Percentiles rank a stretch among this genome's conserved stretches.
Evolutionary conservation across 768 basidiomycete species (phyloP).

Genomic region (Mycena metata): DNA sequence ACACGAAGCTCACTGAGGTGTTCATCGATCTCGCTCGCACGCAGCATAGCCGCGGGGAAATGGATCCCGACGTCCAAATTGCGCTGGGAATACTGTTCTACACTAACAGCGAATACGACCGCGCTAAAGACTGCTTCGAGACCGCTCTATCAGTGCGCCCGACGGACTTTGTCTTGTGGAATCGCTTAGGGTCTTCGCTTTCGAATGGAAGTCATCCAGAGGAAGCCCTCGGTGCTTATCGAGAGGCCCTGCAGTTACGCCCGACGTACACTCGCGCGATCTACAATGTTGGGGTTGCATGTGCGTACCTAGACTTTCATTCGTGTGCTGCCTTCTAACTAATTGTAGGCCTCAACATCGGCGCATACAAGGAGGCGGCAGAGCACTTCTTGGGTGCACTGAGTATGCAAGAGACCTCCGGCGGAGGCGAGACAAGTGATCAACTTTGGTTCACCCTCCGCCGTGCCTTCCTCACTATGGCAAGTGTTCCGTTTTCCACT

Average conservation of each 20-base stretch:
- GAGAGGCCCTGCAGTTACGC: slow-evolving; percentile 88
- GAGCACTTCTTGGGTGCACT: slow-evolving; percentile 95
- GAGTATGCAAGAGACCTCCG: slow-evolving; percentile 78
- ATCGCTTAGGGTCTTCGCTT: slow-evolving; percentile 92
- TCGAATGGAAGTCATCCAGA: slow-evolving; percentile 96
- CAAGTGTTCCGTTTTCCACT: slow-evolving; percentile 46
- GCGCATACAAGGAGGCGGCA: slow-evolving; percentile 93
- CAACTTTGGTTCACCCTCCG: slow-evolving; percentile 93
- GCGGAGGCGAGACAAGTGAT: slow-evolving; percentile 76
- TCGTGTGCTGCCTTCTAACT: not conserved
- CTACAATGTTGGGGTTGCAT: slow-evolving; percentile 98
- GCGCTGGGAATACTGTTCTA: slow-evolving; percentile 95
- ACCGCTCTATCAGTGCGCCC: slow-evolving; percentile 86
- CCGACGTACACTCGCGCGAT: slow-evolving; percentile 98
- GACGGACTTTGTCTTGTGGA: slow-evolving; percentile 96
- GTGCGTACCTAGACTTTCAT: slow-evolving; percentile 61
- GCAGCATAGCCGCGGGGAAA: slow-evolving; percentile 78
- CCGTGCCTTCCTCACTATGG: slow-evolving; percentile 86
- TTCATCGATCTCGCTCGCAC: slow-evolving; percentile 85
- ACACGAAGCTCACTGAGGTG: slow-evolving; percentile 82
- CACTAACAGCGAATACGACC: slow-evolving; percentile 86
- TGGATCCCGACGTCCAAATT: slow-evolving; percentile 94
- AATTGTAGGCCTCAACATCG: slow-evolving; percentile 89
- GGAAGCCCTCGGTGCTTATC: slow-evolving; percentile 91
- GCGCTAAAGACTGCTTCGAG: slow-evolving; percentile 95